phyloP scores from a whole-genome alignment of 2,329 filamentous ascomycete genomes.

The Exophiala xenobiotica region DNA sequence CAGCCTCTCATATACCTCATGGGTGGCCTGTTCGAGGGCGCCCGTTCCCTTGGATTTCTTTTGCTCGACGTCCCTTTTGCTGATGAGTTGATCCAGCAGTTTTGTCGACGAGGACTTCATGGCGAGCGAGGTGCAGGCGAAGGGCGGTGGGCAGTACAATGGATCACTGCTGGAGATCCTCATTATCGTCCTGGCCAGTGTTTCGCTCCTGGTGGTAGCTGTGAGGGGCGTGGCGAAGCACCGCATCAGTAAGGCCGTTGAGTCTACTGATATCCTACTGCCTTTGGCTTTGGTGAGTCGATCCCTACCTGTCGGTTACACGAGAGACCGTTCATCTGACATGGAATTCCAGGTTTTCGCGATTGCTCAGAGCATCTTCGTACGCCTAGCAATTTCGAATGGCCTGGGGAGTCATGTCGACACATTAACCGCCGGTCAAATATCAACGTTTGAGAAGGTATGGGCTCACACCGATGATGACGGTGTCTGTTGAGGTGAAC shows the following conservation, averaged over 20 bases:
- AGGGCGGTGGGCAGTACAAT: slow-evolving; percentile 5
- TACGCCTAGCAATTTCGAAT: slow-evolving; percentile 11
- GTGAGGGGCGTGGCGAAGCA: slow-evolving; percentile 13
- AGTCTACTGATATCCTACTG: slow-evolving; percentile 16
- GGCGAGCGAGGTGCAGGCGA: slow-evolving; percentile 13
- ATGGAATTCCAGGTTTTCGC: slow-evolving; percentile 3
- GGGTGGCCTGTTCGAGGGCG: slow-evolving; percentile 5
- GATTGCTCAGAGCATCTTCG: slow-evolving; percentile 5
- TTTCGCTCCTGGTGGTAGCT: slow-evolving; percentile 14
- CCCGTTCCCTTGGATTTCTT: not conserved
- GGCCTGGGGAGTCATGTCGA: slow-evolving; percentile 14
- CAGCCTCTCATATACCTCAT: slow-evolving; percentile 6
- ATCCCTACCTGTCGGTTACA: not conserved
- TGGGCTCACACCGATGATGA: too few species aligned
- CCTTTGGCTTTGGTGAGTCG: slow-evolving; percentile 15
- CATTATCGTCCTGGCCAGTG: slow-evolving; percentile 9
- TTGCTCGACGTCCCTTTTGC: slow-evolving; percentile 5
- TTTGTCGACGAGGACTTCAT: slow-evolving; percentile 1
- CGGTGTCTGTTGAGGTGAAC: too few species aligned
- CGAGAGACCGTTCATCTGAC: not conserved
- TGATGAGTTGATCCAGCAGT: slow-evolving; percentile 1
- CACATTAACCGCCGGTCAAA: slow-evolving; percentile 1
- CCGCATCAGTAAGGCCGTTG: slow-evolving; percentile 9
- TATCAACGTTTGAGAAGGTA: slow-evolving; percentile 13
- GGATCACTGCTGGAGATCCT: slow-evolving; percentile 13